These are phyloP conservation scores for Diaporthe humulicola DNA, from an alignment of 2,329 filamentous ascomycete species.

Conservation along the genomic window DNA sequence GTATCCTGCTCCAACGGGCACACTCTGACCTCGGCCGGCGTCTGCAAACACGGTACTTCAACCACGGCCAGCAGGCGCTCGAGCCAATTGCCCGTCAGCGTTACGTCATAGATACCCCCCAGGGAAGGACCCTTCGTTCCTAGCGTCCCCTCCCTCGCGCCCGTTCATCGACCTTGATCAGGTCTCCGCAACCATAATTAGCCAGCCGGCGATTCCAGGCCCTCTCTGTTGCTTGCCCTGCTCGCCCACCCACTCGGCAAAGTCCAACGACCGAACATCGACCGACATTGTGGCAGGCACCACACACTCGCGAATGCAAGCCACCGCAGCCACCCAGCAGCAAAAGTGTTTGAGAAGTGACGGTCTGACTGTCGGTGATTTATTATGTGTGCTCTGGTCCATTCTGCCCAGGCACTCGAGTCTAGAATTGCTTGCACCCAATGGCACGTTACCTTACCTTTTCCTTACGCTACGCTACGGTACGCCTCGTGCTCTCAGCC, in stretches of 20 bases:
- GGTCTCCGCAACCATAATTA: slow-evolving; percentile 29
- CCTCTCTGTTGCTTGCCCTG: background rate
- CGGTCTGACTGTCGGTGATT: background rate
- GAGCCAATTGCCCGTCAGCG: slow-evolving; percentile 8
- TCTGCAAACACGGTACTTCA: background rate
- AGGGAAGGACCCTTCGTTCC: slow-evolving; percentile 27
- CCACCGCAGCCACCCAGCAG: slow-evolving; percentile 7
- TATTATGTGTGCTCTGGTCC: background rate
- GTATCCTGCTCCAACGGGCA: background rate
- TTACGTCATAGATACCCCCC: slow-evolving; percentile 26
- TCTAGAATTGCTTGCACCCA: background rate
- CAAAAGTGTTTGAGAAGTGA: background rate
- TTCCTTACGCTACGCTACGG: slow-evolving; percentile 12
- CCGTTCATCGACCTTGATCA: slow-evolving; percentile 7
- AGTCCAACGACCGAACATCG: background rate
- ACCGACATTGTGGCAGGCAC: background rate
- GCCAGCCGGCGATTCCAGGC: slow-evolving; percentile 31
- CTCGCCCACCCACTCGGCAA: background rate
- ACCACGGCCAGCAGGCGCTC: background rate
- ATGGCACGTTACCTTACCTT: slow-evolving; percentile 22
- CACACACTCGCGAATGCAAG: slow-evolving; percentile 3
- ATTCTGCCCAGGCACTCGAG: background rate
- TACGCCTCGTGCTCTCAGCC: slow-evolving; percentile 14
- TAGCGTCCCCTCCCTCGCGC: slow-evolving; percentile 13
- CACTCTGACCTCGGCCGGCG: background rate